Percentiles rank a stretch among this genome's conserved stretches.
Conservation (phyloP, 441 rosid species). For the Metrosideros polymorpha region DNA sequence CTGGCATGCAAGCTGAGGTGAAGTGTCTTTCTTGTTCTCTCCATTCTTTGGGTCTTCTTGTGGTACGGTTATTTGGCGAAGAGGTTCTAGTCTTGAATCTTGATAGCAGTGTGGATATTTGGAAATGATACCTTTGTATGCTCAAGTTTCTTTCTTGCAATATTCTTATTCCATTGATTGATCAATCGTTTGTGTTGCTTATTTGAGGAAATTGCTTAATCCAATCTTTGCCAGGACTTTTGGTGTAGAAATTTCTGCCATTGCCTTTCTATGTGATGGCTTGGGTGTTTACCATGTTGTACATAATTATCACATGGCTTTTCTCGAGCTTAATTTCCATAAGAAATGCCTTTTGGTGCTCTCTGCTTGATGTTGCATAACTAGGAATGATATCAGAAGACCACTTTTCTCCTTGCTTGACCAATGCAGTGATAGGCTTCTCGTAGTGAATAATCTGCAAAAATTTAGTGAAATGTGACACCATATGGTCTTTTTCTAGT, state of each 20-base stretch:
- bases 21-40: background rate
- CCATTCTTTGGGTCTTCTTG: background rate
- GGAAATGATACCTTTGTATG: background rate
- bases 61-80: background rate
- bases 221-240: background rate
- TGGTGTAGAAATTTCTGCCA: background rate
- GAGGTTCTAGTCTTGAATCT: background rate
- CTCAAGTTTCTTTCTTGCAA: background rate
- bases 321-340: background rate
- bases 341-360: background rate
- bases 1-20: constrained; percentile 97
- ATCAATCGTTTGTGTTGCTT: background rate
- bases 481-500: background rate
- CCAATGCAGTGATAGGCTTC: background rate
- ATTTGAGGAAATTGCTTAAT: background rate
- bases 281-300: background rate
- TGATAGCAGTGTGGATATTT: background rate
- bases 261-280: background rate
- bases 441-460: background rate
- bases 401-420: background rate
- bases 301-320: background rate
- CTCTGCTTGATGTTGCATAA: background rate
- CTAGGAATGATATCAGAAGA: background rate
- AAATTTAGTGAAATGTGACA: background rate
- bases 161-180: background rate